Conservation (phyloP, 169 alveolate genomes). For the Ichthyophthirius multifiliis region DNA sequence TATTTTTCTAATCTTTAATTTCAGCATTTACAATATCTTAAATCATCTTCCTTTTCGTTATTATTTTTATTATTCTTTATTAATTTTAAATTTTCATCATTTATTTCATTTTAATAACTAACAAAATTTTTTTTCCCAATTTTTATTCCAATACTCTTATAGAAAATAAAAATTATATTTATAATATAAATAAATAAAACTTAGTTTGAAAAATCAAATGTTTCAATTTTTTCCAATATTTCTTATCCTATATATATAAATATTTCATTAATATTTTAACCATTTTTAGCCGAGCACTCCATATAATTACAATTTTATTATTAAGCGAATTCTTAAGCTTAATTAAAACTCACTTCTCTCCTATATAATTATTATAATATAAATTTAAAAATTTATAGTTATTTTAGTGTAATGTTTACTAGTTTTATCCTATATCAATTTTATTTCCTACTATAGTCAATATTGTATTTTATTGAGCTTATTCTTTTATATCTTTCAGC, state of each 20-base stretch:
- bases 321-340: slow-evolving; percentile 27
- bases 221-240: neutral
- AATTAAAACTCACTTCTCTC: slow-evolving; percentile 22
- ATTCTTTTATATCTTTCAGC: slow-evolving; percentile 25
- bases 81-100: no score
- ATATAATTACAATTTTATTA: slow-evolving; percentile 6
- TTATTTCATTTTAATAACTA: no score
- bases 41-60: no score
- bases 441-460: slow-evolving; percentile 62
- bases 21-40: no score
- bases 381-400: no score
- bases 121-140: neutral
- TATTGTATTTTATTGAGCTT: neutral
- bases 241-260: slow-evolving; percentile 3
- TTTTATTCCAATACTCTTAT: neutral
- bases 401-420: neutral
- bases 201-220: neutral
- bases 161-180: neutral
- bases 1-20: no score
- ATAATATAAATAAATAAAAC: neutral
- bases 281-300: slow-evolving; percentile 36
- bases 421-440: slow-evolving; percentile 33
- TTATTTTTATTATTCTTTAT: no score
- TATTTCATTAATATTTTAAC: slow-evolving; percentile 30
- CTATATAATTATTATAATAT: neutral